Conservation (phyloP, 2,329 filamentous ascomycete genomes). For the Tolypocladium tundrense region DNA sequence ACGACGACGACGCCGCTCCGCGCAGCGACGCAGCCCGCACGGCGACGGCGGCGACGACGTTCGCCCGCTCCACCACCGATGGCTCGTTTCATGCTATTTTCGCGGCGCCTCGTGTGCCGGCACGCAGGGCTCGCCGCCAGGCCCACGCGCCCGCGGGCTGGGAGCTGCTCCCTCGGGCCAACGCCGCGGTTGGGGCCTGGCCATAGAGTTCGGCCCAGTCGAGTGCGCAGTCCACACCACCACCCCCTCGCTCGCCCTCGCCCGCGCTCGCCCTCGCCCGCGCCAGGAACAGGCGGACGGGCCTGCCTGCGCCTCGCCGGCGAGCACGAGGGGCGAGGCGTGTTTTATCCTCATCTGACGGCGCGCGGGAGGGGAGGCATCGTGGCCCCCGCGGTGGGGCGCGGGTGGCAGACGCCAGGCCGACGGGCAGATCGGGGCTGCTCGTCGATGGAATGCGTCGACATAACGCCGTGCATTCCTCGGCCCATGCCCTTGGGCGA, state of each 20-base stretch:
- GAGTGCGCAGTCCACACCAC: neutral
- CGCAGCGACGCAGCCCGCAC: too few species aligned
- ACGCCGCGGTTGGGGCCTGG: neutral
- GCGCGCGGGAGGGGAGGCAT: neutral
- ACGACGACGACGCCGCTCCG: too few species aligned
- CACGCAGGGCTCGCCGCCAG: neutral
- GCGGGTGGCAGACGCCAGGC: neutral
- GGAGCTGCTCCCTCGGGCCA: neutral
- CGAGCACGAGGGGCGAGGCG: neutral
- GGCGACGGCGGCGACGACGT: neutral
- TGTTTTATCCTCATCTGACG: neutral
- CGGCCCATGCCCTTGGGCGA: neutral
- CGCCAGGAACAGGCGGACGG: neutral
- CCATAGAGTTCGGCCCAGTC: neutral
- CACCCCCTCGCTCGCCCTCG: neutral
- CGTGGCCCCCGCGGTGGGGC: slow-evolving; percentile 1
- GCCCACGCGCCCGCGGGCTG: neutral
- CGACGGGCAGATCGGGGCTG: neutral
- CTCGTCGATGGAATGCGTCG: slow-evolving; percentile 2
- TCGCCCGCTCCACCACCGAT: neutral
- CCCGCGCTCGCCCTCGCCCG: neutral
- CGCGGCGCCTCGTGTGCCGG: neutral
- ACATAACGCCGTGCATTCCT: slow-evolving; percentile 4
- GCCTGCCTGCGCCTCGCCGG: neutral
- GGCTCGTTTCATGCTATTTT: neutral